These are phyloP conservation scores for Colletotrichum sp. DNA, from an alignment of 2,329 filamentous ascomycete genomes.

Conservation along the genomic window DNA sequence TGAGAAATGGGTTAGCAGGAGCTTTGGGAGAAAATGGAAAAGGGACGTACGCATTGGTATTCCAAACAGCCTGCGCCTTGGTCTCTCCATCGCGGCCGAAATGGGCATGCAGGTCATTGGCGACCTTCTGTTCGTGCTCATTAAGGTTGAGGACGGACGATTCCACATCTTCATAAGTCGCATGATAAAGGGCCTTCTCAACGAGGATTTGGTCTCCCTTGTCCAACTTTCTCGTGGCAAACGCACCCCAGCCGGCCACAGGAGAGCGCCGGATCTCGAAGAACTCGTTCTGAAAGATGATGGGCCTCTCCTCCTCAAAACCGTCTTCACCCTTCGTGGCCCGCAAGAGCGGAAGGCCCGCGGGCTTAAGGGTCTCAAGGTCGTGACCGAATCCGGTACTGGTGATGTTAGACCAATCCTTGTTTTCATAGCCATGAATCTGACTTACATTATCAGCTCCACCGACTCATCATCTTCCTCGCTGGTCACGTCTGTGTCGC, in stretches of 20 bases:
- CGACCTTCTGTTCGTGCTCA: conserved; percentile 33
- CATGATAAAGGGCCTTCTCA: conserved; percentile 48
- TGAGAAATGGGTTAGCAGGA: conserved; percentile 9
- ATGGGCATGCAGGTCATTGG: conserved; percentile 42
- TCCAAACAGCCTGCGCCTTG: conserved; percentile 40
- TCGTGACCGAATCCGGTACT: rapidly evolving
- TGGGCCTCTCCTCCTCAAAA: background rate
- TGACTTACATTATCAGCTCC: background rate
- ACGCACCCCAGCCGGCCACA: conserved; percentile 51
- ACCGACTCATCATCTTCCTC: background rate
- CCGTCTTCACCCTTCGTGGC: background rate
- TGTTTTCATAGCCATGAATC: background rate
- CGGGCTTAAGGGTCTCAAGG: background rate
- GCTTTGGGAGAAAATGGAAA: background rate
- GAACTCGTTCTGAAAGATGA: conserved; percentile 40
- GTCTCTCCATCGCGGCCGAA: conserved; percentile 28
- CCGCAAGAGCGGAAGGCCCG: background rate
- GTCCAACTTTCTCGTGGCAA: conserved; percentile 44
- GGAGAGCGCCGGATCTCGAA: conserved; percentile 45
- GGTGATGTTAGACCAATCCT: background rate
- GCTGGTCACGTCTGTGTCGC: background rate
- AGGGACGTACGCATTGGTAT: conserved; percentile 50
- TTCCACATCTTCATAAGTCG: conserved; percentile 13
- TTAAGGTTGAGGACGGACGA: conserved; percentile 27
- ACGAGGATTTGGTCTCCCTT: conserved; percentile 45